Evolutionary conservation across 2,329 filamentous ascomycete species (phyloP), one percentile per base, ranked within the genome.

Genomic region (Talaromyces sp.): DNA sequence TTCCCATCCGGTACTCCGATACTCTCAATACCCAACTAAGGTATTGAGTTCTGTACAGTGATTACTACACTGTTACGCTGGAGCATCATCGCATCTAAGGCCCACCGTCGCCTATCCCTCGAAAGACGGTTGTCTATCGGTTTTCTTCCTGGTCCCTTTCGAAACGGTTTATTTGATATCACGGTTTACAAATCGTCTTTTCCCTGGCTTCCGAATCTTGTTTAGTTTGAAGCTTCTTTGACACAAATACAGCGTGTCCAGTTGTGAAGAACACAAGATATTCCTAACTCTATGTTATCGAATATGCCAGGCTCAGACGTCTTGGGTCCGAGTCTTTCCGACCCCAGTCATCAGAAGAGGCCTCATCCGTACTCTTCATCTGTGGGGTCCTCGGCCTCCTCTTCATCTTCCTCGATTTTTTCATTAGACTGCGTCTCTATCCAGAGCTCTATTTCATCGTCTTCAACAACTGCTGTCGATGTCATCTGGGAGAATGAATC

Each of bases 361-460:
- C 76, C 74, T 73, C 79, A 83, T 73, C 85, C 88, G 69, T 93
- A 92, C 79, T 86, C 86, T 75, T 86, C 87, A 66, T 89, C 89
- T 49, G 81, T 92, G 82, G 87, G 89, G 73, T 89, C 89, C 64
- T 91, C 90, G 70, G 87, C 90, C 66, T 92, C 91, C 35, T 90
- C 90, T 64, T 93, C 90, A 22, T 86, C 89, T 65, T 86, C 88
- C 64, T 95, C 91, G 39, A 84, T 92, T 71, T 95, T 92, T 84
- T 95, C 92, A 69, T 84, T 90, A 73, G 85, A 86, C 73, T 76
- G 78, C 47, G 74, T 83, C 60, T 89, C 87, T 64, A 88, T 87
- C 22, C 89, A 92, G 79, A 83, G 84, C 68, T 91, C 90, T 62
- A 87, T 90, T 71, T 88, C 89, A 67, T 88, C 88, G 47, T 88